phyloP scores from a whole-genome alignment of 306 rosid genomes.

The Cucumis hystrix region DNA sequence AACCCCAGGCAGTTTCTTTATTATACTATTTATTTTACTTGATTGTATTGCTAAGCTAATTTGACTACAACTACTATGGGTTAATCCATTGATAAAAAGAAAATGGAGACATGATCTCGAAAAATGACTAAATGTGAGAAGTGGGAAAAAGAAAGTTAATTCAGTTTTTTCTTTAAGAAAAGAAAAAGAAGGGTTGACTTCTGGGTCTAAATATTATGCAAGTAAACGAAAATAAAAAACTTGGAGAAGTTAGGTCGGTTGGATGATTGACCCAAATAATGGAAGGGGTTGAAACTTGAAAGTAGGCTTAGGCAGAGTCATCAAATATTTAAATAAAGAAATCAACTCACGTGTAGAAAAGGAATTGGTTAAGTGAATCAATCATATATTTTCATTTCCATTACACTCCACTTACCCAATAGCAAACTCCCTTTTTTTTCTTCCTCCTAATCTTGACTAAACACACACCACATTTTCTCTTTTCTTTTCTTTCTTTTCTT shows the following conservation, averaged over 20 bases:
- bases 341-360: neutral
- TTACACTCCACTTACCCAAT: constrained; percentile 1
- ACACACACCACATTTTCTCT: neutral
- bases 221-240: neutral
- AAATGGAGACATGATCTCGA: too few relatives aligned
- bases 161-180: neutral
- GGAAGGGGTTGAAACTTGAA: neutral
- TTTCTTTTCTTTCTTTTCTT: too few relatives aligned
- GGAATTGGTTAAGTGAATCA: neutral
- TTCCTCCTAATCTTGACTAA: constrained; percentile 5
- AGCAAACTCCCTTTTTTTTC: neutral
- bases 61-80: neutral
- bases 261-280: neutral
- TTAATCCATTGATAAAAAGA: too few relatives aligned
- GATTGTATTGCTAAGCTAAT: neutral
- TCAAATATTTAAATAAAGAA: neutral
- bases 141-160: neutral
- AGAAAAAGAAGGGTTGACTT: neutral
- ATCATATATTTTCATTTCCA: neutral
- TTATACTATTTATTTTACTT: neutral
- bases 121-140: too few relatives aligned
- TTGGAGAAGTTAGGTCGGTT: neutral
- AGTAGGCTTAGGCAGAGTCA: neutral
- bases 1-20: neutral
- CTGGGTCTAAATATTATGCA: neutral